These are phyloP conservation scores for Heterobasidion parviporum DNA, from an alignment of 1,284 basidiomycete genomes.

Conservation along the genomic window DNA sequence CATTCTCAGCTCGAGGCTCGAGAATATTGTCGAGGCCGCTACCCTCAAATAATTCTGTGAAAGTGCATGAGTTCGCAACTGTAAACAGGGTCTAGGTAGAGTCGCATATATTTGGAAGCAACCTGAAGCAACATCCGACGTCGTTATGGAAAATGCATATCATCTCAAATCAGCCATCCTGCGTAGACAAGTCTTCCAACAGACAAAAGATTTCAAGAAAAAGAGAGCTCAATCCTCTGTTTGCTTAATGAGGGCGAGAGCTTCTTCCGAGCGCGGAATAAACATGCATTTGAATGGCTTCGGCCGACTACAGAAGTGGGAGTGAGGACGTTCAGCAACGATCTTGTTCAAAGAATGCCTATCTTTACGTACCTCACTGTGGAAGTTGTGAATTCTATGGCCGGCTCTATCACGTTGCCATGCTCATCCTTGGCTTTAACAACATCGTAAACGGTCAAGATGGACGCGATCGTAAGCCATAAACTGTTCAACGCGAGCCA, in stretches of 20 bases:
- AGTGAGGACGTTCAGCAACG: not conserved
- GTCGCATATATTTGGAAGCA: no score
- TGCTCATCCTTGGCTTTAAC: constrained; percentile 29
- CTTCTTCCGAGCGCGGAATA: not conserved
- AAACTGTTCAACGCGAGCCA: constrained; percentile 36
- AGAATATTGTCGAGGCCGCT: no score
- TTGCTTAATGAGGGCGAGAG: not conserved
- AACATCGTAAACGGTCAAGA: constrained; percentile 35
- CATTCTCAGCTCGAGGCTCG: no score
- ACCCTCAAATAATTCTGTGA: no score
- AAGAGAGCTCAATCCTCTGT: constrained; percentile 8
- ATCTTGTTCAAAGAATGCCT: not conserved
- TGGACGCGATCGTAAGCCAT: constrained; percentile 38
- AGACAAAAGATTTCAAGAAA: no score
- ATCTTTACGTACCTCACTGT: constrained; percentile 30
- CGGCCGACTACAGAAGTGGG: not conserved
- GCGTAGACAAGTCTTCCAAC: no score
- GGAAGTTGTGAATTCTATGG: constrained; percentile 30
- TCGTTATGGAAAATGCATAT: no score
- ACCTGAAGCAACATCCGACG: no score
- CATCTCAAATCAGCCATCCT: no score
- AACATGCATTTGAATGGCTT: not conserved
- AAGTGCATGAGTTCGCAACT: no score
- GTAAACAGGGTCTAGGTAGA: no score
- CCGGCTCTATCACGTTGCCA: constrained; percentile 32